Evolutionary conservation across 2,329 filamentous ascomycete genomes (phyloP), one percentile per base, ranked within the genome.

Genomic region (Sarocladium kiliense): DNA sequence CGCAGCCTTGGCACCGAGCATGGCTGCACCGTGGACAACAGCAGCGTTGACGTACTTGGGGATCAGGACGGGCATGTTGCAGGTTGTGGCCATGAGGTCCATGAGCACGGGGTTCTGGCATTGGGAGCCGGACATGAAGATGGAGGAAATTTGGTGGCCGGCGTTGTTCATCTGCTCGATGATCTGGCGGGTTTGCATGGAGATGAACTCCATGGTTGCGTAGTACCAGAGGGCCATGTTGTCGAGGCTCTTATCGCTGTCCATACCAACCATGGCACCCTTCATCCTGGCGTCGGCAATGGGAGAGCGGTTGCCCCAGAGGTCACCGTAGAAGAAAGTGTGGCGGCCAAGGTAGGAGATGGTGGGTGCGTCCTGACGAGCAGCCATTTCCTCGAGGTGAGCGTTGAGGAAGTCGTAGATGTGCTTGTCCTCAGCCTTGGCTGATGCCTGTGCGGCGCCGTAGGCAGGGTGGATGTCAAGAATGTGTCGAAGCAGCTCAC

Each of bases 61-160:
- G 55, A 97, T 96, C 36, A 97, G 77, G 19, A 99, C 93, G 1
- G 93, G 93, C 86, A 96, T 92, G 62, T 85, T 80, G 73, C 93
- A 97, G 1, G 88, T 88, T 0, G 92, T 94, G 14, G 94, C 91
- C 63, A 99, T 88, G 16, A 99, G 83, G 56, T 85, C 81, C 87
- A 99, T 96, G 55, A 99, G 79, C 58, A 97, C 84, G 32, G 87
- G 84, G 71, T 99, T 99, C 73, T 97, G 92, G 77, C 94, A 99
- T 71, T 97, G 94, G 11, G 90, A 95, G 58, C 94, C 94, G 3
- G 91, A 96, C 94, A 99, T 97, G 82, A 97, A 99, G 72, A 99
- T 96, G 60, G 88, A 93, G 51, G 81, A 85, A 70, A 99, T 92
- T 62, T 82, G 77, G 74, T 99, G 94, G 10, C 94, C 94, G 1